These are phyloP conservation scores for Persicaria maculosa DNA, from an alignment of 148 eudicot genomes.

Conservation along the genomic window DNA sequence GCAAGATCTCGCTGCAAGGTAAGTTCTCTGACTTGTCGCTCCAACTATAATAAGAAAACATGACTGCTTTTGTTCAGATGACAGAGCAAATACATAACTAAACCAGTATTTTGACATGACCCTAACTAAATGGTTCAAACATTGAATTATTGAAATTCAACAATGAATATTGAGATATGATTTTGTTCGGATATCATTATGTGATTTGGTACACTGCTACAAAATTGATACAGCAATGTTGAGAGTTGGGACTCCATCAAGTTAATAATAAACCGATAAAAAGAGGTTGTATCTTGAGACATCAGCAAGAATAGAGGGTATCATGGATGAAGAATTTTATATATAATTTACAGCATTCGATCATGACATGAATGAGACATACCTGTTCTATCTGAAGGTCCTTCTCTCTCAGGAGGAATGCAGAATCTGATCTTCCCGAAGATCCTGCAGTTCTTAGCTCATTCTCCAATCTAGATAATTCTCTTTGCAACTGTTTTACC, in stretches of 20 bases:
- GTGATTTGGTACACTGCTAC: not conserved
- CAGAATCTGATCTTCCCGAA: conserved; percentile 23
- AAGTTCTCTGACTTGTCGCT: conserved; percentile 62
- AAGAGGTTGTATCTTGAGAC: not conserved
- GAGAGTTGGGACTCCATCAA: not conserved
- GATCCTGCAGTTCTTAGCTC: conserved; percentile 53
- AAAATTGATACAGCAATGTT: not conserved
- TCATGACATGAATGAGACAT: conserved; percentile 14
- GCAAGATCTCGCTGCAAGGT: conserved; percentile 69
- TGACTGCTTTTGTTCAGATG: not conserved
- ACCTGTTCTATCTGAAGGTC: conserved; percentile 83
- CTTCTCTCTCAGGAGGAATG: conserved; percentile 53
- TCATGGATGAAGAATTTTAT: not conserved
- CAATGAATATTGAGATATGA: not conserved
- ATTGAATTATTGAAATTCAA: not conserved
- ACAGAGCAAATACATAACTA: not conserved
- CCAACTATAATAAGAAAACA: conserved; percentile 41
- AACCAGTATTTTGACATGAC: not conserved
- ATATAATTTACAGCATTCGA: not conserved
- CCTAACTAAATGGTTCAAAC: not conserved
- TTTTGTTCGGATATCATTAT: not conserved
- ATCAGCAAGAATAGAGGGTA: not conserved
- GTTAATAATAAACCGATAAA: too few species aligned
- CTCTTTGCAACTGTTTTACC: conserved; percentile 86
- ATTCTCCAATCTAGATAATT: conserved; percentile 73